phyloP scores from a whole-genome alignment of 129 eudicot species.

The Heracleum sosnowskyi region DNA sequence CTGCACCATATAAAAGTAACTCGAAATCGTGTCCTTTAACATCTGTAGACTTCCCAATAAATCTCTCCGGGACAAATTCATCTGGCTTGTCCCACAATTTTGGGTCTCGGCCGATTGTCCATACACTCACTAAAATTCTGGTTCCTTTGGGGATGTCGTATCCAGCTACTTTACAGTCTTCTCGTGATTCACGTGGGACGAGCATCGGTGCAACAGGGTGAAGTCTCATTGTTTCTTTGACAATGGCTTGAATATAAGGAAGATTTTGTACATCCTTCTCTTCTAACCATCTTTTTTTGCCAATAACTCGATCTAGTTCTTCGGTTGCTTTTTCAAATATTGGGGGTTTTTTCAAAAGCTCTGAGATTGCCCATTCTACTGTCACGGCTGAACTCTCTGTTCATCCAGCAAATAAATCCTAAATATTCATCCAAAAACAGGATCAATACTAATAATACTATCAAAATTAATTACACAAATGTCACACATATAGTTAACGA shows the following conservation, averaged over 20 bases:
- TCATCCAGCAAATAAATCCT: constrained; percentile 38
- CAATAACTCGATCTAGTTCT: constrained; percentile 31
- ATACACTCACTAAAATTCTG: constrained; percentile 16
- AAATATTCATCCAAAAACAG: neutral
- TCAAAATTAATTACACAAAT: no score
- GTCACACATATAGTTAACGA: no score
- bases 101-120: constrained; percentile 29
- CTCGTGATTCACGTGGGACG: constrained; percentile 12
- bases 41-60: constrained; percentile 15
- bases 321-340: constrained; percentile 27
- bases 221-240: no score
- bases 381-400: constrained; percentile 29
- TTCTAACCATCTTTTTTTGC: constrained; percentile 33
- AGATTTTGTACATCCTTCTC: constrained; percentile 29
- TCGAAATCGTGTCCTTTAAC: constrained; percentile 26
- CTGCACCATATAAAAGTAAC: constrained; percentile 30
- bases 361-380: constrained; percentile 35
- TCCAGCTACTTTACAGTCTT: constrained; percentile 18
- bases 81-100: constrained; percentile 22
- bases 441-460: no score
- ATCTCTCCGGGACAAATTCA: constrained; percentile 34
- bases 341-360: constrained; percentile 26
- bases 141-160: constrained; percentile 30
- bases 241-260: no score
- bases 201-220: constrained; percentile 25